Evolutionary conservation across 2,329 filamentous ascomycete genomes (phyloP), one percentile per base, ranked within the genome.

Genomic region (Colletotrichum sp.): DNA sequence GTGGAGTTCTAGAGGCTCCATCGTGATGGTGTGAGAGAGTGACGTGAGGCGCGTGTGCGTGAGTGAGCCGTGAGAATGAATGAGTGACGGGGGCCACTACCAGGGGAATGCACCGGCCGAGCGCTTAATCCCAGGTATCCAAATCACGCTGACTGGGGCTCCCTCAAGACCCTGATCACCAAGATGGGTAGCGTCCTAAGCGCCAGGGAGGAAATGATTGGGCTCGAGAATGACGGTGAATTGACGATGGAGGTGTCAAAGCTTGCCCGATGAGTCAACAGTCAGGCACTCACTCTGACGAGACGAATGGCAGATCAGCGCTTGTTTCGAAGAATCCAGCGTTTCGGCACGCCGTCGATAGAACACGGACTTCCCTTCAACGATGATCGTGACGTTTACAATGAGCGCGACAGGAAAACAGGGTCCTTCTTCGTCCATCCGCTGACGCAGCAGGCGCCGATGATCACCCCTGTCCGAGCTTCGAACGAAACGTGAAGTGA

Each of bases 1-100:
- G 85, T 98, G 94, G 76, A 99, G 91, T 86, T 96, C 92, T 65
- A 95, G 86, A 78, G 92, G 48, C n/a, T 65, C 64, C 74, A 75
- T 75, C 59, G 36, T 62, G 34, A 62, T 34, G 22, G 18, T 52
- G 67, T 18, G 59, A 18, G 28, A 16, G 65, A 62, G 32, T 63
- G 44, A 48, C 44, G 44, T 48, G 44, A 48, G n/a, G 44, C 44
- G 44, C 44, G 44, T 8, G 44, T 48, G 44, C 18, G 44, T 30
- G 57, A 63, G 57, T 68, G 66, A 68, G 32, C 28, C 28, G 59
- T 65, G 68, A 75, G 39, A 15, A 39, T 8, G 62, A 65, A 62
- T 67, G 72, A 72, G 28, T 28, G 32, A 15, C 52, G 12, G 24
- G 44, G 22, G 28, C 34, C 15, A 34, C 22, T 13, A 6, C 16